Conservation (phyloP, 192 early-diverging fungal species). For the Coemansia sp. region DNA sequence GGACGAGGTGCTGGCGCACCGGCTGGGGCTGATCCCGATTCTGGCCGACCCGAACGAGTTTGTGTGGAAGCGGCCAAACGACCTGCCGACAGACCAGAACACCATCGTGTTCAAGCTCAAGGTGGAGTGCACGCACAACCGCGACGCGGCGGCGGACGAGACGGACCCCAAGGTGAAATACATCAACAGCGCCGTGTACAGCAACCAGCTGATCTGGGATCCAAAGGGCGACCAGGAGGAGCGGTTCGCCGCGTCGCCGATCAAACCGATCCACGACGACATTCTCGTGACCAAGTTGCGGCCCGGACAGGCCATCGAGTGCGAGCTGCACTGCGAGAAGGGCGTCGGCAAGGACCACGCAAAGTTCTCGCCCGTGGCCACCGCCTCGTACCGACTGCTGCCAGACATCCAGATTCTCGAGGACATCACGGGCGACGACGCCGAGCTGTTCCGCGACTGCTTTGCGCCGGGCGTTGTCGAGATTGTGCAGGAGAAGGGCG, state of each 20-base stretch:
- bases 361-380: conserved; percentile 96
- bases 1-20: conserved; percentile 90
- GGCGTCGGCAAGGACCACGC: conserved; percentile 95
- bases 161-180: conserved; percentile 73
- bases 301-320: conserved; percentile 81
- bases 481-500: conserved; percentile 62
- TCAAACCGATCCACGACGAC: conserved; percentile 81
- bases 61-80: conserved; percentile 67
- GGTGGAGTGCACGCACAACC: conserved; percentile 66
- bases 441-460: conserved; percentile 77
- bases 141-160: conserved; percentile 56
- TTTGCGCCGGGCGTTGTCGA: conserved; percentile 87
- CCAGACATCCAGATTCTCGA: conserved; percentile 85
- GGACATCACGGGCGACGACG: conserved; percentile 80
- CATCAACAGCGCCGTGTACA: conserved; percentile 71
- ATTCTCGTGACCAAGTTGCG: conserved; percentile 92
- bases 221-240: conserved; percentile 89
- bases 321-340: conserved; percentile 87
- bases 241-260: conserved; percentile 61
- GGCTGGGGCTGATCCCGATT: conserved; percentile 91
- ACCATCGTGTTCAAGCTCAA: conserved; percentile 88
- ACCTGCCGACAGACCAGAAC: conserved; percentile 84
- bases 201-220: conserved; percentile 73
- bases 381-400: conserved; percentile 90
- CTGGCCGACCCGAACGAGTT: conserved; percentile 79